A percentile compares a stretch with the other conserved stretches of the same genome.
Conservation (phyloP, 176 grass and related monocot species). For the Aegilops bicornis region DNA sequence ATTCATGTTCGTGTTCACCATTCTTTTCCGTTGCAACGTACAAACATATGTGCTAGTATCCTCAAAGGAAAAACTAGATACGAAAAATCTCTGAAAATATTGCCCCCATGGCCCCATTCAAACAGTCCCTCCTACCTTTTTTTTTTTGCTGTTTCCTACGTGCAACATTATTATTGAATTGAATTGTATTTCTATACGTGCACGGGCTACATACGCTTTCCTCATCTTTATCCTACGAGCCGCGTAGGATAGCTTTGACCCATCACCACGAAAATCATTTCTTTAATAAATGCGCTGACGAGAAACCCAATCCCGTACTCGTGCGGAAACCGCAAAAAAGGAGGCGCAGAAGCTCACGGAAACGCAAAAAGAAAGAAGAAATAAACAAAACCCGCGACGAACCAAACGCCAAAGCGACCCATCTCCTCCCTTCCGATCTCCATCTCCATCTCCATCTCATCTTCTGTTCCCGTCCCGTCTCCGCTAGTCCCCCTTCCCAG, state of each 20-base stretch:
- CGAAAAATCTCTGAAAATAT: too few relatives aligned
- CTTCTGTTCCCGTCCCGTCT: not conserved
- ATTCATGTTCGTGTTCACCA: too few relatives aligned
- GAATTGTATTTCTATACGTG: not conserved
- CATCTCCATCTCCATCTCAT: not conserved
- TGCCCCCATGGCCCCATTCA: too few relatives aligned
- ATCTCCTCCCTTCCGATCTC: not conserved
- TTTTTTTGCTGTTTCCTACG: too few relatives aligned
- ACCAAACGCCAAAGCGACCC: conserved; percentile 34
- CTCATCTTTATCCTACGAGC: conserved; percentile 11
- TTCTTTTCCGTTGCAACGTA: too few relatives aligned
- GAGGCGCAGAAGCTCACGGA: not conserved
- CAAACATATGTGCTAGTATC: too few relatives aligned
- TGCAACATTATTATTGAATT: too few relatives aligned
- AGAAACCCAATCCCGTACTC: not conserved
- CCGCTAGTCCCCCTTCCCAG: conserved; percentile 19
- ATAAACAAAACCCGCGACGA: conserved; percentile 15
- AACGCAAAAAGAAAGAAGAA: not conserved
- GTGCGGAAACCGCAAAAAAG: conserved; percentile 18
- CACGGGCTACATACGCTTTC: not conserved
- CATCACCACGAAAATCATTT: not conserved
- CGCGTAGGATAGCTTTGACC: conserved; percentile 11
- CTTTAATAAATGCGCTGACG: not conserved
- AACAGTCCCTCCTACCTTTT: too few relatives aligned
- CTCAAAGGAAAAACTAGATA: too few relatives aligned